These are phyloP conservation scores for Pythium chondricola DNA, from an alignment of 352 stramenopile genomes.

Conservation along the genomic window DNA sequence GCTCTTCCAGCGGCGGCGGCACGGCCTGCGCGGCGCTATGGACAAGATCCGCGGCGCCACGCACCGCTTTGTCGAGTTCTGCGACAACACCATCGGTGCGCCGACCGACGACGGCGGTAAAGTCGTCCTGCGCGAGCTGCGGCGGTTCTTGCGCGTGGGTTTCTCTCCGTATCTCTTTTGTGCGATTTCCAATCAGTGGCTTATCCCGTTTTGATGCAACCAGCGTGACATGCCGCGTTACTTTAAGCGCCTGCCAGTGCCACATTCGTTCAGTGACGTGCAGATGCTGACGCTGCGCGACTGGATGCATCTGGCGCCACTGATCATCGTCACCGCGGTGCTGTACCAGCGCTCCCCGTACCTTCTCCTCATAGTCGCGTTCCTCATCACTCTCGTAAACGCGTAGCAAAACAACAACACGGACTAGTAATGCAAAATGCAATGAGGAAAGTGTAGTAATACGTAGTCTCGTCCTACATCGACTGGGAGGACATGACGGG, in stretches of 20 bases:
- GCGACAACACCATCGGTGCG: constrained; percentile 18
- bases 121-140: constrained; percentile 15
- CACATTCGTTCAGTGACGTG: constrained; percentile 4
- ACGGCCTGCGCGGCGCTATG: constrained; percentile 7
- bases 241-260: constrained; percentile 12
- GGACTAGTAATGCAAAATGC: background rate
- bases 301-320: constrained; percentile 12
- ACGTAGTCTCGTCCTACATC: background rate
- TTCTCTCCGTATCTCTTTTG: too few relatives aligned
- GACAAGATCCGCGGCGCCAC: constrained; percentile 16
- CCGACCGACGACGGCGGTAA: constrained; percentile 14
- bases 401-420: constrained; percentile 3
- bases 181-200: too few relatives aligned
- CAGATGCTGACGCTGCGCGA: constrained; percentile 13
- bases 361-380: constrained; percentile 9
- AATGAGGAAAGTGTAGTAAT: too few relatives aligned
- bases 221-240: constrained; percentile 21
- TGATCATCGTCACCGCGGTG: constrained; percentile 13
- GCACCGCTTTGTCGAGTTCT: constrained; percentile 15
- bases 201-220: background rate
- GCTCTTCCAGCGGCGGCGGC: constrained; percentile 7
- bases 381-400: constrained; percentile 17
- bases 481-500: background rate
- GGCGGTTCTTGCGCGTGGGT: constrained; percentile 16
- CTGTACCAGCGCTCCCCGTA: constrained; percentile 11